Conservation (phyloP, 257 asterid genomes). For the Perilla frutescens region DNA sequence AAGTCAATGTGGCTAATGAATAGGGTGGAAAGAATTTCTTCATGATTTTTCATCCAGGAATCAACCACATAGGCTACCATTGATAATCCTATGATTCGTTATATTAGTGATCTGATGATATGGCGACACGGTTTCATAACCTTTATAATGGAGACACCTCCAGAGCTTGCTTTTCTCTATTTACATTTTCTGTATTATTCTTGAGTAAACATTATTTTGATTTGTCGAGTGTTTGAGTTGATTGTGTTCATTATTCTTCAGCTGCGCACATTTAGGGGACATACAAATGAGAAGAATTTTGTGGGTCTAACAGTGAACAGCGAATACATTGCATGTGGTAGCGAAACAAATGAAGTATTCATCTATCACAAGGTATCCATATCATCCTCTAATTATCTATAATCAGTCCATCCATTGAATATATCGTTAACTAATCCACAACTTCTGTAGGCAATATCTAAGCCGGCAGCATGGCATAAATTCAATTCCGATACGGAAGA, state of each 20-base stretch:
- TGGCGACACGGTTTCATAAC: neutral
- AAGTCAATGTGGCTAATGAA: neutral
- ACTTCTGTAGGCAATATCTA: slow-evolving; percentile 65
- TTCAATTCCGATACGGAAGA: slow-evolving; percentile 64
- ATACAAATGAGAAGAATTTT: slow-evolving; percentile 78
- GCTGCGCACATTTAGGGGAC: slow-evolving; percentile 83
- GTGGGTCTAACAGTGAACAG: slow-evolving; percentile 78
- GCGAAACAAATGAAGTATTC: slow-evolving; percentile 86
- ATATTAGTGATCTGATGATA: neutral
- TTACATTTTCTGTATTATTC: neutral
- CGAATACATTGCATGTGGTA: slow-evolving; percentile 88
- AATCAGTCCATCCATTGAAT: neutral
- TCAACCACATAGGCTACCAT: neutral
- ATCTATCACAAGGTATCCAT: slow-evolving; percentile 77
- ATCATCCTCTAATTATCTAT: neutral
- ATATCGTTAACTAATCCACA: neutral
- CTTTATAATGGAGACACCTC: neutral
- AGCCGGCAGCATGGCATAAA: slow-evolving; percentile 79
- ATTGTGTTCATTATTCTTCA: slow-evolving; percentile 35
- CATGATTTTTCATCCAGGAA: neutral
- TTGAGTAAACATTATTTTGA: neutral
- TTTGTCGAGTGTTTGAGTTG: neutral
- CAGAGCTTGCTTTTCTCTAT: neutral
- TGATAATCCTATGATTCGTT: neutral
- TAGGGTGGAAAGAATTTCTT: neutral